Evolutionary conservation across 2,329 filamentous ascomycete species (phyloP), one percentile per base, ranked within the genome.

Genomic region (Emericellopsis cladophorae): DNA sequence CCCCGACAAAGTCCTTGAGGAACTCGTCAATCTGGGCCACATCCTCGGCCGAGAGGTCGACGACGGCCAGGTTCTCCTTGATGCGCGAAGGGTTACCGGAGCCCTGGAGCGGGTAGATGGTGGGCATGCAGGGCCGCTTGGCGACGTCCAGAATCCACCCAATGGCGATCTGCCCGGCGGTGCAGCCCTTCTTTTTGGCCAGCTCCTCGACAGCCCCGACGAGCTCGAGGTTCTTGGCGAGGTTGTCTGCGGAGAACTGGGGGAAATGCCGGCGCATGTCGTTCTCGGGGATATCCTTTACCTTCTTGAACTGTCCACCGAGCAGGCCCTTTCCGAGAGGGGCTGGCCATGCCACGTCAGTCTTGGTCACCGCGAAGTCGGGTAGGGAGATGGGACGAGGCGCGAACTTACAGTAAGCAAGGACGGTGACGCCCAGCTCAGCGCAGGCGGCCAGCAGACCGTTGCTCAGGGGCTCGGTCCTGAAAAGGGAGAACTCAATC

Each of bases 71-170:
- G 48, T 84, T 85, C 65, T 84, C 79, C n/a, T 63, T 49, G 4
- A 83, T 66, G 15, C 78, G 66, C n/a, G 60, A 64, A 10, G 56
- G 59, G 2, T 66, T 74, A 1, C 74, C 77, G 9, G 79, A 71
- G 11, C 79, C 79, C 0, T 80, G 81, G 46, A 83, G 81, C 2
- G 80, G 79, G 43, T 84, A 72, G 48, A 84, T 72, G 12, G 52
- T 56, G 9, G 72, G 72, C 60, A 74, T 62, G 14, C 71, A 76
- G 7, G 70, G 63, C 26, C 61, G 62, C 40, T 59, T 60, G 41
- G 65, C 70, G 29, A 77, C 61, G 3, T 64, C 57, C 39, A 64
- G 53, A 7, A 76, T 62, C 81, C 83, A 88, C 31, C 66, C 70
- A 38, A 88, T 64, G 6, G 81, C 81, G 16, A 87, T 64, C 58